phyloP scores from a whole-genome alignment of 1,284 basidiomycete species.

The Trichosporon coremiiforme region DNA sequence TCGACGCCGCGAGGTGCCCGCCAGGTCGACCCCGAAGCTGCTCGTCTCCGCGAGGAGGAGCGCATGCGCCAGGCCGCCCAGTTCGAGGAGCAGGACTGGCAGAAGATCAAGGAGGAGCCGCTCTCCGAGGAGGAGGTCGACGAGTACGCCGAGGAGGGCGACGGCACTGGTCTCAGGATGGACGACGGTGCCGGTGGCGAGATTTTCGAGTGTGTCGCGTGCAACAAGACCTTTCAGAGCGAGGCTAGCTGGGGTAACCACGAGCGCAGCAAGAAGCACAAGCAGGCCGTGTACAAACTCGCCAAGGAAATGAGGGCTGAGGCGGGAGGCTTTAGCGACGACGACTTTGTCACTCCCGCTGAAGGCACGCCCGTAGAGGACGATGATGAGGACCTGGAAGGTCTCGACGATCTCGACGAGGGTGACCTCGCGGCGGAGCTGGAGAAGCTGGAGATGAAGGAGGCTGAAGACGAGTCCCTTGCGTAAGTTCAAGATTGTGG shows the following conservation, averaged over 20 bases:
- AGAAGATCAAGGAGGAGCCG: slow-evolving; percentile 67
- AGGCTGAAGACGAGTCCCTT: slow-evolving; percentile 28
- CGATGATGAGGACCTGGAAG: slow-evolving; percentile 35
- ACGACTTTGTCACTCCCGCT: slow-evolving; percentile 29
- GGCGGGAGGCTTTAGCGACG: slow-evolving; percentile 27
- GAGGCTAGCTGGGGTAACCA: slow-evolving; percentile 96
- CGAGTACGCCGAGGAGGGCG: slow-evolving; percentile 45
- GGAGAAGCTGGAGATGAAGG: slow-evolving; percentile 31
- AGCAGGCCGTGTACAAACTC: slow-evolving; percentile 81
- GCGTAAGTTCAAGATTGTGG: slow-evolving; percentile 21
- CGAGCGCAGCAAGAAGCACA: slow-evolving; percentile 92
- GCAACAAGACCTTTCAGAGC: slow-evolving; percentile 84
- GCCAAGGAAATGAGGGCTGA: slow-evolving; percentile 65
- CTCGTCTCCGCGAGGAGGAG: slow-evolving; percentile 37
- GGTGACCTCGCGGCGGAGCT: slow-evolving; percentile 25
- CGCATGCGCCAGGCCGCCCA: slow-evolving; percentile 39
- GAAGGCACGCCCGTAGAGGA: slow-evolving; percentile 41
- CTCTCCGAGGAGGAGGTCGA: slow-evolving; percentile 60
- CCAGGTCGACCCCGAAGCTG: slow-evolving; percentile 36
- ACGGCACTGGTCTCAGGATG: slow-evolving; percentile 41
- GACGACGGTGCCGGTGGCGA: slow-evolving; percentile 44
- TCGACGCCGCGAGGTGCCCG: slow-evolving; percentile 28
- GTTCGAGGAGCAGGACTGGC: slow-evolving; percentile 71
- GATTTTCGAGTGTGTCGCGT: slow-evolving; percentile 91
- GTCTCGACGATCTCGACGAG: slow-evolving; percentile 27